These are phyloP conservation scores for Cotoneaster glaucophyllus DNA, from an alignment of 306 rosid genomes.

Conservation along the genomic window DNA sequence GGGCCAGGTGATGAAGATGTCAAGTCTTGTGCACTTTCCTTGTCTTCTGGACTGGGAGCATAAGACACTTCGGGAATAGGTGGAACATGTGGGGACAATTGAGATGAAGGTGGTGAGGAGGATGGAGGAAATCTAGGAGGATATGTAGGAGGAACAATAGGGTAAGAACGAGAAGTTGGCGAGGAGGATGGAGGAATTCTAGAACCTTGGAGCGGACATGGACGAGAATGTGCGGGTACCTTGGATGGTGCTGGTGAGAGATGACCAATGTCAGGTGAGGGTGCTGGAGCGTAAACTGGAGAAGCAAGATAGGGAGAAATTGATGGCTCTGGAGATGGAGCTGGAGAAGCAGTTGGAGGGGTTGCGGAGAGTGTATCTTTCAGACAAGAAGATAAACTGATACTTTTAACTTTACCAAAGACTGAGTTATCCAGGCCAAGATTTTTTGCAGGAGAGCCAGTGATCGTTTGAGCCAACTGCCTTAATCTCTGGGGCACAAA, in stretches of 20 bases:
- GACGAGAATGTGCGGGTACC: slow-evolving; percentile 36
- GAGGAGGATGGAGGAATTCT: slow-evolving; percentile 31
- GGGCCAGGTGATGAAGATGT: slow-evolving; percentile 24
- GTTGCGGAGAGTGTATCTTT: slow-evolving; percentile 33
- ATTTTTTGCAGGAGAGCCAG: slow-evolving; percentile 45
- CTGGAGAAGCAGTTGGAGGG: slow-evolving; percentile 64
- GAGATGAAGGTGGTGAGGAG: slow-evolving; percentile 35
- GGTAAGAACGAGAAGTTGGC: slow-evolving; percentile 33
- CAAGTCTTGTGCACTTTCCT: slow-evolving; percentile 31
- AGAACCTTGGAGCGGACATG: slow-evolving; percentile 34
- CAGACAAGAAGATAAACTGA: slow-evolving; percentile 60
- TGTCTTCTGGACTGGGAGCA: slow-evolving; percentile 33
- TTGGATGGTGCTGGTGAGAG: slow-evolving; percentile 47
- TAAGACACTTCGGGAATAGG: slow-evolving; percentile 24
- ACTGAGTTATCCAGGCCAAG: slow-evolving; percentile 70
- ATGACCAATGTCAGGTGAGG: slow-evolving; percentile 26
- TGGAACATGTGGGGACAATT: slow-evolving; percentile 36
- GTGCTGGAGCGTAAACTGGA: slow-evolving; percentile 21
- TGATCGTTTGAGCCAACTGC: slow-evolving; percentile 63
- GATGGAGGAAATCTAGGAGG: slow-evolving; percentile 25
- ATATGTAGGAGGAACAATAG: slow-evolving; percentile 27
- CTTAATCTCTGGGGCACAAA: slow-evolving; percentile 59
- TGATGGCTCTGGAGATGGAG: slow-evolving; percentile 35
- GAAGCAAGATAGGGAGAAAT: slow-evolving; percentile 38
- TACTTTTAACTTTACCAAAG: slow-evolving; percentile 71